These are phyloP conservation scores for Russula lepida DNA, from an alignment of 768 basidiomycete genomes.

Conservation along the genomic window DNA sequence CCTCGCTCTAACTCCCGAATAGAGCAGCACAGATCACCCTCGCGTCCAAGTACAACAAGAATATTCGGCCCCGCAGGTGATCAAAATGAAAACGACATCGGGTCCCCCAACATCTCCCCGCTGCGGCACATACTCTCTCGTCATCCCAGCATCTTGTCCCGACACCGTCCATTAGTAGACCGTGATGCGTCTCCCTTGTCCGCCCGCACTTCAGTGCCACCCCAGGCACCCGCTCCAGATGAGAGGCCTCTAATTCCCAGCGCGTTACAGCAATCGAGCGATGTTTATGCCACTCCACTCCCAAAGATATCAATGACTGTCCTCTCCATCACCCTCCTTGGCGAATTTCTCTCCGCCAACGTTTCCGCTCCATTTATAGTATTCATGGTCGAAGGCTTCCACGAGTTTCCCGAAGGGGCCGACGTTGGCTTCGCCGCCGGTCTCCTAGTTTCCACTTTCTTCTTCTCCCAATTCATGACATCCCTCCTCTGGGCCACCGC, in stretches of 20 bases:
- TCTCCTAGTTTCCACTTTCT: constrained; percentile 76
- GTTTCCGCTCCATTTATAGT: constrained; percentile 86
- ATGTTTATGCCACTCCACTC: constrained; percentile 69
- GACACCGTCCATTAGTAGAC: constrained; percentile 2
- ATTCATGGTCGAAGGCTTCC: constrained; percentile 91
- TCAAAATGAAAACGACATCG: not conserved
- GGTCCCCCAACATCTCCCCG: not conserved
- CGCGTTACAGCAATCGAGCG: constrained; percentile 52
- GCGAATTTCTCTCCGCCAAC: constrained; percentile 91
- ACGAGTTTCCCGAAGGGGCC: constrained; percentile 65
- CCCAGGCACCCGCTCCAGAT: not conserved
- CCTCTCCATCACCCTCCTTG: constrained; percentile 87
- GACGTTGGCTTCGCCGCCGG: constrained; percentile 88
- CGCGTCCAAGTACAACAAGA: not conserved
- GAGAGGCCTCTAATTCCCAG: constrained; percentile 63
- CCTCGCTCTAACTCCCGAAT: constrained; percentile 8
- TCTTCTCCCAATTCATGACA: constrained; percentile 92
- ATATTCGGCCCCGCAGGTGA: constrained; percentile 10
- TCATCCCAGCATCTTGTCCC: constrained; percentile 15
- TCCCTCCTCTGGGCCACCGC: constrained; percentile 95
- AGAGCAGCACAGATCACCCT: constrained; percentile 2
- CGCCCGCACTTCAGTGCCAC: not conserved
- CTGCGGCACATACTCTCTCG: constrained; percentile 14
- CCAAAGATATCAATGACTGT: constrained; percentile 86
- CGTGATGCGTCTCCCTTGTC: not conserved